These are phyloP conservation scores for Globisporangium barbulae DNA, from an alignment of 352 stramenopile genomes.

Conservation along the genomic window DNA sequence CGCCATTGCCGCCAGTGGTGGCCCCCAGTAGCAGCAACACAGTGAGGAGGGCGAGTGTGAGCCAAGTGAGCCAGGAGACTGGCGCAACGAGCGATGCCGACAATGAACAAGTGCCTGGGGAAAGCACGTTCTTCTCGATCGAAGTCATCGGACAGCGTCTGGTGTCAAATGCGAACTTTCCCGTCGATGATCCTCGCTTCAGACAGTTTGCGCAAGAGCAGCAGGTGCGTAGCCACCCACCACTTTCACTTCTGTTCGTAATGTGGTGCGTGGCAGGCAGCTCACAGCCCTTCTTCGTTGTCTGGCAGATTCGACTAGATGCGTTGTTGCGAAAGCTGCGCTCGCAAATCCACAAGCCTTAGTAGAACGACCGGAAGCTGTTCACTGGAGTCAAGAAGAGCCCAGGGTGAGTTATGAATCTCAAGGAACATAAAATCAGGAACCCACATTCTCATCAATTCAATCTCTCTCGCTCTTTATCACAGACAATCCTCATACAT, in stretches of 20 bases:
- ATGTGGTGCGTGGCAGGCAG: neutral
- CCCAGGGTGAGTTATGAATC: neutral
- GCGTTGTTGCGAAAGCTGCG: constrained; percentile 12
- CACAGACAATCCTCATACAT: neutral
- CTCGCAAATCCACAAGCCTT: constrained; percentile 1
- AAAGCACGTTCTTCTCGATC: constrained; percentile 24
- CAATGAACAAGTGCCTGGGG: neutral
- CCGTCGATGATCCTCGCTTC: constrained; percentile 22
- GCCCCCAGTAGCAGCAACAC: neutral
- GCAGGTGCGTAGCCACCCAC: constrained; percentile 4
- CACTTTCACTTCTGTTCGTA: neutral
- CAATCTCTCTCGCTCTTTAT: neutral
- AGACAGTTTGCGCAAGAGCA: constrained; percentile 29
- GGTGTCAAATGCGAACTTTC: constrained; percentile 28
- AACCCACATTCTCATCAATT: neutral
- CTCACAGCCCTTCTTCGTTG: neutral
- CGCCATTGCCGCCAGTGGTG: constrained; percentile 33
- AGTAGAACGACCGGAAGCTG: neutral
- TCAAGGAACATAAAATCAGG: neutral
- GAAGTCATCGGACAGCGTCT: constrained; percentile 29
- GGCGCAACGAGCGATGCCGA: neutral
- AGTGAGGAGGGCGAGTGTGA: neutral
- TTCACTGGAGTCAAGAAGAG: neutral
- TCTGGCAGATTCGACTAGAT: constrained; percentile 10
- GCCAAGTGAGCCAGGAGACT: neutral